A percentile compares a stretch with the other conserved stretches of the same genome.
Evolutionary conservation across 2,329 filamentous ascomycete species (phyloP).

Genomic region (Neopestalotiopsis rosae): DNA sequence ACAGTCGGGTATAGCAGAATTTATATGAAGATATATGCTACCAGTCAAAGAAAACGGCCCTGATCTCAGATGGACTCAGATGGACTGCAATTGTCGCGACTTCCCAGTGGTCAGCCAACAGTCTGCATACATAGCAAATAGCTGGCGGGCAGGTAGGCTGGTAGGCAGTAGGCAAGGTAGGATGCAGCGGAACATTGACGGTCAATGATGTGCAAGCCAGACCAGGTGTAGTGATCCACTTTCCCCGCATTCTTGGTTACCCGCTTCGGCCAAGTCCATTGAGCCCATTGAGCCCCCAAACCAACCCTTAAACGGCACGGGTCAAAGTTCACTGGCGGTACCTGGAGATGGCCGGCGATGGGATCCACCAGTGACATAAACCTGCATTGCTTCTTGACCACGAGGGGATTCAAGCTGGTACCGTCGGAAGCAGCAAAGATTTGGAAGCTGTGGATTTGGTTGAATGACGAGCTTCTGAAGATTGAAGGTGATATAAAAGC

Average conservation of each 20-base stretch:
- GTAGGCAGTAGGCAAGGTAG: neutral
- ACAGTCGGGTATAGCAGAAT: too few species aligned
- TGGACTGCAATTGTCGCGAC: too few species aligned
- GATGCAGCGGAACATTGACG: neutral
- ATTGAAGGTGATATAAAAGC: neutral
- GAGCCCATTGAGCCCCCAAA: neutral
- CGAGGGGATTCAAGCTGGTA: neutral
- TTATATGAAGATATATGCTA: too few species aligned
- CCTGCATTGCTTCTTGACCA: conserved; percentile 4
- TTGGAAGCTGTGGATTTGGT: neutral
- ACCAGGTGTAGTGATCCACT: neutral
- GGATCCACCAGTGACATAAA: conserved; percentile 15
- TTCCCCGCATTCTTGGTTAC: conserved; percentile 10
- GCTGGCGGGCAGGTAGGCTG: neutral
- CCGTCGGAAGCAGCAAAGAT: neutral
- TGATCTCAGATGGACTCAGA: too few species aligned
- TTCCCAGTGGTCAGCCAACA: too few species aligned
- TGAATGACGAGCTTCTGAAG: neutral
- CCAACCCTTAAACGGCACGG: neutral
- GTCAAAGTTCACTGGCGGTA: conserved; percentile 3
- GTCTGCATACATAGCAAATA: too few species aligned
- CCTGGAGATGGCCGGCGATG: conserved; percentile 11
- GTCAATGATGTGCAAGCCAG: too few species aligned
- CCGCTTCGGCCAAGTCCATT: conserved; percentile 5
- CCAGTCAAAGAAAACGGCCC: too few species aligned